These are phyloP conservation scores for Paraleonurus japonicus DNA, from an alignment of 257 asterid genomes.

Conservation along the genomic window DNA sequence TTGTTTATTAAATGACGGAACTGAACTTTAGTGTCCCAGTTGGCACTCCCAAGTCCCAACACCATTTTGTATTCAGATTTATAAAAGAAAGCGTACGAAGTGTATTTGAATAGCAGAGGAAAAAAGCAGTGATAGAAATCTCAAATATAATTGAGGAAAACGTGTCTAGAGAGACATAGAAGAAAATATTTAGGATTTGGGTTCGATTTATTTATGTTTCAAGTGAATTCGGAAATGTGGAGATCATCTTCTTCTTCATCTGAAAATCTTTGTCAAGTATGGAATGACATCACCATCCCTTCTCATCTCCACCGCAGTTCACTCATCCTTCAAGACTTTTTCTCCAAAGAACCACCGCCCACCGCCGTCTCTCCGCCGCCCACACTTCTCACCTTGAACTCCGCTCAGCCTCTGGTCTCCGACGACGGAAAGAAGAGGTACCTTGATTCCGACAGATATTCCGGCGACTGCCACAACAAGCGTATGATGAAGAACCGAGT, in stretches of 20 bases:
- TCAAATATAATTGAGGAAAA: too few species aligned
- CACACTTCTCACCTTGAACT: not conserved
- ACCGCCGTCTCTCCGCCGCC: conserved; percentile 1
- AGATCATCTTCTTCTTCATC: not conserved
- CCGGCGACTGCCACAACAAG: conserved; percentile 45
- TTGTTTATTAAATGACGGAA: too few species aligned
- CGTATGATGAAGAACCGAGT: conserved; percentile 72
- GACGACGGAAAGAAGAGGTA: conserved; percentile 31
- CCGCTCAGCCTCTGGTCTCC: not conserved
- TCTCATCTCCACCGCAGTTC: not conserved
- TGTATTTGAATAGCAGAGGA: too few species aligned
- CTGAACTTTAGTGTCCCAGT: too few species aligned
- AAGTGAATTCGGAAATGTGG: not conserved
- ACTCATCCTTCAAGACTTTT: not conserved
- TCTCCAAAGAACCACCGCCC: conserved; percentile 10
- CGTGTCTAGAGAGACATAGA: not conserved
- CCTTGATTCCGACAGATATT: conserved; percentile 19
- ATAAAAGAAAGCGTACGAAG: too few species aligned
- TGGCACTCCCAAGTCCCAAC: too few species aligned
- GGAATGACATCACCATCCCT: conserved; percentile 1
- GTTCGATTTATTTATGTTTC: too few species aligned
- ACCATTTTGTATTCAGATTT: too few species aligned
- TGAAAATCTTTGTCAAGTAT: not conserved
- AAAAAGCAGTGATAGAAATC: too few species aligned
- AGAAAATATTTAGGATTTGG: too few species aligned